These are phyloP conservation scores for Glarea lozoyensis DNA, from an alignment of 495 filamentous ascomycete genomes.

Conservation along the genomic window DNA sequence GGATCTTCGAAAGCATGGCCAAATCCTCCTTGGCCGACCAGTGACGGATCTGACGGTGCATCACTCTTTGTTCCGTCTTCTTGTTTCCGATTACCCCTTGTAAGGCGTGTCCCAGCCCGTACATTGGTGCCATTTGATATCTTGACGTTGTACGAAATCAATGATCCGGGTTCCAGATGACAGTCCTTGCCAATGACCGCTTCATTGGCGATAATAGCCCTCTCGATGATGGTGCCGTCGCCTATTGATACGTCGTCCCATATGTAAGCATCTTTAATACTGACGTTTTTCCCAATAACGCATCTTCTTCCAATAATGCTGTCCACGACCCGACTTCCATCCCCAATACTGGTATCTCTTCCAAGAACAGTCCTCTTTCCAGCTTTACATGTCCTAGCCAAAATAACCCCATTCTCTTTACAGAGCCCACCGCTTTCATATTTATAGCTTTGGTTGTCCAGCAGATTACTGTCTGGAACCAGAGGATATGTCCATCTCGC, in stretches of 20 bases:
- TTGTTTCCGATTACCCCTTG: constrained; percentile 38
- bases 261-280: constrained; percentile 72
- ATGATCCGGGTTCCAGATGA: constrained; percentile 56
- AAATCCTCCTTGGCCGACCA: constrained; percentile 51
- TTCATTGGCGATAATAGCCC: constrained; percentile 67
- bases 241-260: constrained; percentile 78
- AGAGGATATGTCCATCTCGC: constrained; percentile 89
- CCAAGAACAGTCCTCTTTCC: constrained; percentile 58
- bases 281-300: constrained; percentile 75
- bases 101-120: constrained; percentile 43
- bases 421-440: constrained; percentile 56
- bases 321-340: constrained; percentile 55
- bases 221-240: constrained; percentile 58
- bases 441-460: constrained; percentile 66
- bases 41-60: constrained; percentile 39
- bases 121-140: constrained; percentile 52
- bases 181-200: constrained; percentile 63
- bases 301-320: constrained; percentile 78
- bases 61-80: constrained; percentile 24
- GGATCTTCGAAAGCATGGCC: constrained; percentile 36
- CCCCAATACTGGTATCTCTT: constrained; percentile 63
- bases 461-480: constrained; percentile 79
- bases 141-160: constrained; percentile 71
- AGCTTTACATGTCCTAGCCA: constrained; percentile 63
- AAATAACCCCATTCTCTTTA: constrained; percentile 58